phyloP scores from a whole-genome alignment of 352 stramenopile species.

The Pythium apleroticum region DNA sequence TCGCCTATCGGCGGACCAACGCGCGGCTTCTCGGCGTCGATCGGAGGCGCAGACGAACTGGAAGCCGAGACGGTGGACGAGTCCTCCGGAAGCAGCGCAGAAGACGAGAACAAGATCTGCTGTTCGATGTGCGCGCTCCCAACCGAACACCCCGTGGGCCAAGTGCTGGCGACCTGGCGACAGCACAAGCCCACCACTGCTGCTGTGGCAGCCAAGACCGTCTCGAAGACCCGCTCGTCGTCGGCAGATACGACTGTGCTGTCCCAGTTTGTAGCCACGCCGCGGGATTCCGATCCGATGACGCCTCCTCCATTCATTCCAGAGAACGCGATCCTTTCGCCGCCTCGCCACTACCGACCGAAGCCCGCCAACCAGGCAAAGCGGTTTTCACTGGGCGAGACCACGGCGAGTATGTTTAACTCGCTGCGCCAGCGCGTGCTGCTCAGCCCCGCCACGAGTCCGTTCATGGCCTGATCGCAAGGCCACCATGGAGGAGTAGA shows the following conservation, averaged over 20 bases:
- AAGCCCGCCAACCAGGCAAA: conserved; percentile 5
- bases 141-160: neutral
- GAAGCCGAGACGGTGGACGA: conserved; percentile 8
- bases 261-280: conserved; percentile 16
- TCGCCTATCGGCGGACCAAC: conserved; percentile 4
- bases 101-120: conserved; percentile 3
- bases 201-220: neutral
- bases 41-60: neutral
- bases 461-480: neutral
- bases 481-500: neutral
- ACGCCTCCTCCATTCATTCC: conserved; percentile 14
- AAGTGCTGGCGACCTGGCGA: conserved; percentile 8
- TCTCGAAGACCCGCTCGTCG: conserved; percentile 8
- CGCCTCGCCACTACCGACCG: conserved; percentile 4
- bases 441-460: neutral
- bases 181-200: neutral
- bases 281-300: neutral
- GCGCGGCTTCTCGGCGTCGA: conserved; percentile 13
- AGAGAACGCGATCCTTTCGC: conserved; percentile 19
- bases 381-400: conserved; percentile 12
- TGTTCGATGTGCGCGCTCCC: conserved; percentile 16
- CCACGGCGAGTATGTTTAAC: conserved; percentile 12
- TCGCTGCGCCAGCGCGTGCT: conserved; percentile 20
- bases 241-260: conserved; percentile 15
- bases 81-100: neutral